Conservation (phyloP, 129 eudicot species). For the Dittrichia graveolens region DNA sequence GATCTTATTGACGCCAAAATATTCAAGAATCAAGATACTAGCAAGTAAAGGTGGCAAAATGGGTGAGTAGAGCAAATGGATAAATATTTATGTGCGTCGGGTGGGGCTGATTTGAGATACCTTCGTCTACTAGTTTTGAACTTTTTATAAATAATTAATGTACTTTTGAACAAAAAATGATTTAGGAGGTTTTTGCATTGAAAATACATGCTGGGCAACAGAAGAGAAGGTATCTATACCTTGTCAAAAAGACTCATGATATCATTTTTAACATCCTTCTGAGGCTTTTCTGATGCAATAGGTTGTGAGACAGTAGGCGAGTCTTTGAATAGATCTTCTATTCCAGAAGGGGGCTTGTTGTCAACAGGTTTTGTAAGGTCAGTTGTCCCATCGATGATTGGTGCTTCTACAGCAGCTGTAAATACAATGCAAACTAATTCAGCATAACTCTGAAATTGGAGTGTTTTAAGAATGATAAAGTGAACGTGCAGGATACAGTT, state of each 20-base stretch:
- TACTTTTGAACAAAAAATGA: neutral
- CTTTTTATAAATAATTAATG: neutral
- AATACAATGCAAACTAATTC: constrained; percentile 22
- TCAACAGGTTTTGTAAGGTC: constrained; percentile 41
- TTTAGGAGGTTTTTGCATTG: constrained; percentile 4
- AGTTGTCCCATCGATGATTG: constrained; percentile 35
- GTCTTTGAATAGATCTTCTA: constrained; percentile 56
- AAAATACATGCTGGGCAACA: neutral
- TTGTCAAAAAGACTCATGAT: constrained; percentile 98
- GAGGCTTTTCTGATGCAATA: constrained; percentile 49
- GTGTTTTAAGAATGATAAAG: constrained; percentile 7
- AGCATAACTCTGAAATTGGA: constrained; percentile 3
- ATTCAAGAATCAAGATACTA: too few relatives aligned
- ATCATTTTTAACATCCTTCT: constrained; percentile 86
- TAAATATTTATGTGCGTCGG: neutral
- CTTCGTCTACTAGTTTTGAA: neutral
- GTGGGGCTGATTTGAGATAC: neutral
- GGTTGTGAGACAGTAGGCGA: constrained; percentile 54
- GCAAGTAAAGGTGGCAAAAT: neutral
- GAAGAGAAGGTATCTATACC: constrained; percentile 42
- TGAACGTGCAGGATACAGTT: constrained; percentile 16
- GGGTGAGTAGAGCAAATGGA: neutral
- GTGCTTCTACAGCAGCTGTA: constrained; percentile 76
- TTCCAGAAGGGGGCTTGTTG: constrained; percentile 39
- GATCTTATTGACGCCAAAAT: neutral